Evolutionary conservation across 129 eudicot species (phyloP), one percentile per base, ranked within the genome.

Genomic region (Tanacetum coccineum): DNA sequence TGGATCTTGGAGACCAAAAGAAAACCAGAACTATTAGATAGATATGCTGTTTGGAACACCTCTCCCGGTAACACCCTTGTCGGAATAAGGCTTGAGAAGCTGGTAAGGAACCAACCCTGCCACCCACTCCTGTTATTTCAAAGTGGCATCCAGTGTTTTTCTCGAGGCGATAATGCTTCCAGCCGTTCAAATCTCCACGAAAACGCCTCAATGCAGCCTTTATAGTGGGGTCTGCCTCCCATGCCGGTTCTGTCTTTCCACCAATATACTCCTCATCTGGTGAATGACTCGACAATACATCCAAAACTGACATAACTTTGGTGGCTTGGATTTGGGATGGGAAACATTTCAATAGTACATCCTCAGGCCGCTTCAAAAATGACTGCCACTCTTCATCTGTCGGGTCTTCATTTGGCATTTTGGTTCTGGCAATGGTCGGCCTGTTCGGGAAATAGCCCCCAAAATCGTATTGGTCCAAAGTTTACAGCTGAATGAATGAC

Each of bases 31-130:
- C 11, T 44, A 39, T 66, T 76, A 57, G 67, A 80, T 80, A 3
- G 84, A 80, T 13, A 80, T 80, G 60, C 84, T 80, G 48, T 80
- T 75, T 11, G 84, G 84, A 60, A 80, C 81, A 13, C 84, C 84
- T 58, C 17, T 80, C 2, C 73, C 70, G 14, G 84, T 80, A 13
- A 80, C 81, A 9, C 84, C 84, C 3, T 55, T 18, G 4, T 36
- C 69, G 0, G 84, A 80, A 75, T 64, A 75, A 1, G 84, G 84
- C 54, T 80, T 77, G 4, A 77, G 55, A 71, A 77, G 81, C 26
- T 71, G 76, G 20, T 77, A 77, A 2, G 81, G 81, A 65, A 71
- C 81, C 69, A 77, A 50, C 53, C 81, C 81, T 2, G 81, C 81
- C n/a, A n/a, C 13, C 81, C 81, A 70, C 55, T 46, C 4, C 77